Conservation (phyloP, 306 rosid species). For the Cajanus cajan region DNA sequence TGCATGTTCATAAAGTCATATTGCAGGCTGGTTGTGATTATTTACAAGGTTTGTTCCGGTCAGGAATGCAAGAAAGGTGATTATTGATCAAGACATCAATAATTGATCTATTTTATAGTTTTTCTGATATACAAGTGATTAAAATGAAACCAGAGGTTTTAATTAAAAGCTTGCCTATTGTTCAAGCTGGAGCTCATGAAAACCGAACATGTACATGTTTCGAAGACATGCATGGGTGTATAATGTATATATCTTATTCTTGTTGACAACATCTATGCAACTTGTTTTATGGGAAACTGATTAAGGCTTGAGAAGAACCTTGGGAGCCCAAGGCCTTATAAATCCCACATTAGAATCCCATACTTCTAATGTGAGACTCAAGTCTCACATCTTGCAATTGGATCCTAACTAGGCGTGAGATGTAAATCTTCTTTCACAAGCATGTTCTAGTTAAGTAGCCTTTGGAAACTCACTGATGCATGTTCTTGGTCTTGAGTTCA, state of each 20-base stretch:
- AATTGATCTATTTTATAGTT: conserved; percentile 16
- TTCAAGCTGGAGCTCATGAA: conserved; percentile 20
- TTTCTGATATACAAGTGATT: conserved; percentile 11
- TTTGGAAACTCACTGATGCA: background rate
- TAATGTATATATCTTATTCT: background rate
- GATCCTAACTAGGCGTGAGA: background rate
- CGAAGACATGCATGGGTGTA: conserved; percentile 6
- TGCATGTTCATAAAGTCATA: conserved; percentile 82
- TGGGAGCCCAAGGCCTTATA: background rate
- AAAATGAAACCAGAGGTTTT: conserved; percentile 17
- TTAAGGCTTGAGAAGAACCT: background rate
- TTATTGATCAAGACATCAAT: conserved; percentile 12
- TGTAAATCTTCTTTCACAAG: conserved; percentile 17
- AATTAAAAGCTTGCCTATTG: conserved; percentile 16
- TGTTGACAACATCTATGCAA: conserved; percentile 1
- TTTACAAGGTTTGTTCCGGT: conserved; percentile 67
- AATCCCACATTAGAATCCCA: background rate
- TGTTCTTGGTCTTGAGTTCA: conserved; percentile 17
- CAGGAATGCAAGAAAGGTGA: conserved; percentile 95
- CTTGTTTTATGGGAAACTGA: conserved; percentile 19
- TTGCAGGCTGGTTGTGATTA: conserved; percentile 75
- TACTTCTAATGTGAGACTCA: background rate
- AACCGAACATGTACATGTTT: conserved; percentile 15
- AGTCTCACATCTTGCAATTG: background rate
- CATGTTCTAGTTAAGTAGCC: background rate